Percentiles rank a stretch among this genome's conserved stretches.
These are phyloP conservation scores for Zalaria sp. DNA, from an alignment of 2,329 filamentous ascomycete genomes.

Conservation along the genomic window DNA sequence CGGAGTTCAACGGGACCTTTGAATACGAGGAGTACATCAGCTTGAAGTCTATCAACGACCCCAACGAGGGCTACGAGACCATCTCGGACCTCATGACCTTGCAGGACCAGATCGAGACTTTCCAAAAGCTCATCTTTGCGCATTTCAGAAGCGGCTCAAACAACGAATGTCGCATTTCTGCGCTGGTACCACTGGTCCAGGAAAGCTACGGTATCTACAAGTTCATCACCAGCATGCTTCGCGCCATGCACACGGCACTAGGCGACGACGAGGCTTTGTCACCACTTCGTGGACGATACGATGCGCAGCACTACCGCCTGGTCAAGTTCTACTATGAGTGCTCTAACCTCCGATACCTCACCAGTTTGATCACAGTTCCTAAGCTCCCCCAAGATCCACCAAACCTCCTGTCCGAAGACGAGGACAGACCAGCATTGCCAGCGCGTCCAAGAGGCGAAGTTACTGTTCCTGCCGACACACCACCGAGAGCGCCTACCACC, in stretches of 20 bases:
- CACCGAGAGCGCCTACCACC: slow-evolving; percentile 51
- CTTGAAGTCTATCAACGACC: slow-evolving; percentile 94
- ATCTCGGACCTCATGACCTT: slow-evolving; percentile 93
- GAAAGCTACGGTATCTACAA: slow-evolving; percentile 99
- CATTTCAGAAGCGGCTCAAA: slow-evolving; percentile 85
- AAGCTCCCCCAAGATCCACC: slow-evolving; percentile 91
- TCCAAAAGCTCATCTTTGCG: slow-evolving; percentile 96
- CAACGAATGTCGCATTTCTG: slow-evolving; percentile 93
- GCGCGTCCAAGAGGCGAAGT: slow-evolving; percentile 57
- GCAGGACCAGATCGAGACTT: slow-evolving; percentile 95
- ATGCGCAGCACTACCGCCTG: slow-evolving; percentile 90
- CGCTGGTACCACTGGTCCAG: slow-evolving; percentile 82
- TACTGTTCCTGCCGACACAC: slow-evolving; percentile 55
- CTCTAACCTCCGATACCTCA: slow-evolving; percentile 91
- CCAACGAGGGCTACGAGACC: slow-evolving; percentile 93
- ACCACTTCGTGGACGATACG: slow-evolving; percentile 75
- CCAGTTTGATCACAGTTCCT: slow-evolving; percentile 87
- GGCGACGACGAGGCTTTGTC: slow-evolving; percentile 88
- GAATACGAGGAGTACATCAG: slow-evolving; percentile 99
- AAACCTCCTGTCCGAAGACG: slow-evolving; percentile 70
- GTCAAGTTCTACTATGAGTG: slow-evolving; percentile 99
- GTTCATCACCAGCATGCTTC: slow-evolving; percentile 97
- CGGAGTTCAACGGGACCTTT: slow-evolving; percentile 97
- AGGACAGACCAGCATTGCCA: slow-evolving; percentile 65
- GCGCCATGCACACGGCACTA: slow-evolving; percentile 87